Percentiles rank a stretch among this genome's conserved stretches.
These are phyloP conservation scores for Fragaria iinumae DNA, from an alignment of 306 rosid species.

Conservation along the genomic window DNA sequence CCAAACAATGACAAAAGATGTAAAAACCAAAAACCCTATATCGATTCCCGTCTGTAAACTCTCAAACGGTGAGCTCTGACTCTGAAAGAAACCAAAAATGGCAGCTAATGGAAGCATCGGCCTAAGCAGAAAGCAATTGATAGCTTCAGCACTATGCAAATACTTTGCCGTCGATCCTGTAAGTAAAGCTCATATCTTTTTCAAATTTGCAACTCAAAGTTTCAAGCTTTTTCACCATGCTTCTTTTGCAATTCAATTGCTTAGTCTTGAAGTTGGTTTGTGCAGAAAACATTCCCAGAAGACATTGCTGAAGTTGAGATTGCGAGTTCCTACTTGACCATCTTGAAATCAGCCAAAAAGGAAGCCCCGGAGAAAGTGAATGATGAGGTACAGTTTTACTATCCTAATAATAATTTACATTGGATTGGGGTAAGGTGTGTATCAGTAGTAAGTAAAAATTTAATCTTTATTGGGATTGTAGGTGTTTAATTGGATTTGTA, in stretches of 20 bases:
- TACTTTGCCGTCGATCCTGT: slow-evolving; percentile 63
- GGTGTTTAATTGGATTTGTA: slow-evolving; percentile 64
- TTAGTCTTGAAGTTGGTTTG: slow-evolving; percentile 24
- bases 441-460: not conserved
- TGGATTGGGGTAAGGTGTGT: not conserved
- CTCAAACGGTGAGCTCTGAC: not conserved
- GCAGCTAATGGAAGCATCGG: slow-evolving; percentile 36
- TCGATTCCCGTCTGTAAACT: not conserved
- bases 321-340: slow-evolving; percentile 44
- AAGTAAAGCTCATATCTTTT: slow-evolving; percentile 25
- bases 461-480: slow-evolving; percentile 22
- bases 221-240: slow-evolving; percentile 12
- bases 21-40: slow-evolving; percentile 24
- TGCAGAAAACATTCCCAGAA: slow-evolving; percentile 52
- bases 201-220: slow-evolving; percentile 7
- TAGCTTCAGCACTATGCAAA: slow-evolving; percentile 54
- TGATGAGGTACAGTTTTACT: slow-evolving; percentile 41
- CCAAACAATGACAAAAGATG: not conserved
- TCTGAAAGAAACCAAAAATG: slow-evolving; percentile 40
- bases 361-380: slow-evolving; percentile 34
- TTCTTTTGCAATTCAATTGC: not conserved
- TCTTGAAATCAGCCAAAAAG: slow-evolving; percentile 35
- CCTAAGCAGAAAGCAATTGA: slow-evolving; percentile 40
- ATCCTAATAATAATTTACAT: not conserved
- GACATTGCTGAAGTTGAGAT: slow-evolving; percentile 44